phyloP scores from a whole-genome alignment of 2,329 filamentous ascomycete genomes.

The Cryphonectria japonica region DNA sequence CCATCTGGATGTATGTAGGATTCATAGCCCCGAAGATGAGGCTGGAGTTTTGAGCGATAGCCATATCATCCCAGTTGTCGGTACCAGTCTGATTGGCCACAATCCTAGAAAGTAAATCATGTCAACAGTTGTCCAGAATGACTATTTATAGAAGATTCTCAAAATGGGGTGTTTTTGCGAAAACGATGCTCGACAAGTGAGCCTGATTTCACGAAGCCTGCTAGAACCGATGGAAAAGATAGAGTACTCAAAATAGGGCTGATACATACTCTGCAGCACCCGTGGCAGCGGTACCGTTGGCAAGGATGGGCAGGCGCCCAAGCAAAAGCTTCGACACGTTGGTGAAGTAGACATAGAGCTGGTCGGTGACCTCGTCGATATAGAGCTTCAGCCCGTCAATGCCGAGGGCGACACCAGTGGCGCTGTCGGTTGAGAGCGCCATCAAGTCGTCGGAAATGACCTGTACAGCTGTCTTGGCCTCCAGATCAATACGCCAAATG shows the following conservation, averaged over 20 bases:
- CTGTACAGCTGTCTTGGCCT: conserved; percentile 6
- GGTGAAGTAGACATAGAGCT: conserved; percentile 27
- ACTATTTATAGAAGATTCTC: not conserved
- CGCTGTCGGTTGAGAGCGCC: conserved; percentile 13
- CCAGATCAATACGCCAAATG: conserved; percentile 25
- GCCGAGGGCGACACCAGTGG: conserved; percentile 18
- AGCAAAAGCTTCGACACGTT: conserved; percentile 23
- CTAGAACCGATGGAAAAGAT: not conserved
- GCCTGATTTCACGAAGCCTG: not conserved
- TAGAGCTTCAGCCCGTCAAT: conserved; percentile 26
- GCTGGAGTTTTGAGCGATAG: conserved; percentile 7
- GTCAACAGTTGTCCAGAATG: not conserved
- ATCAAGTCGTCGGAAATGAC: conserved; percentile 21
- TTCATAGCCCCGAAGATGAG: conserved; percentile 16
- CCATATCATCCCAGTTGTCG: conserved; percentile 20
- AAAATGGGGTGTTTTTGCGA: not conserved
- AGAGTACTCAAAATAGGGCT: not conserved
- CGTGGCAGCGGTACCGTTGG: conserved; percentile 12
- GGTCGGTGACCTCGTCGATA: not conserved
- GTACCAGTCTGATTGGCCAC: conserved; percentile 4
- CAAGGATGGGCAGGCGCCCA: conserved; percentile 22
- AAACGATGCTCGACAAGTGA: not conserved
- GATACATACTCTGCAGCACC: conserved; percentile 8
- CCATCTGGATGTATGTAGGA: conserved; percentile 6
- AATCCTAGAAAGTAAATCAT: not conserved